Conservation (phyloP, 805 yeast genomes). For the Candida maesae region DNA sequence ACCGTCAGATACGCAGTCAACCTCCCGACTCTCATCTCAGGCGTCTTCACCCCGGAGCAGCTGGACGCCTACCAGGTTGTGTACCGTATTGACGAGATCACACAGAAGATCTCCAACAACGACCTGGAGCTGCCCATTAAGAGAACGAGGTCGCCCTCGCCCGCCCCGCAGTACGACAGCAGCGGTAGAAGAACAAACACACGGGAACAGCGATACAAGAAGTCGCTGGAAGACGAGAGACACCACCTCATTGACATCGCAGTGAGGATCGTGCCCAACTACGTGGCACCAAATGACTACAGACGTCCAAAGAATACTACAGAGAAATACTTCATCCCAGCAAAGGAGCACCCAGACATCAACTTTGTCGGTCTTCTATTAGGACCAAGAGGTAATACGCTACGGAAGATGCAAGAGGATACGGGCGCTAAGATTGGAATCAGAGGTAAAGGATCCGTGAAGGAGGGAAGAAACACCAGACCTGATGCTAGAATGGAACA, state of each 20-base stretch:
- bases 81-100: slow-evolving; percentile 77
- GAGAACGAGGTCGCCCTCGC: slow-evolving; percentile 68
- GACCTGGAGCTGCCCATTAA: slow-evolving; percentile 46
- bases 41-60: slow-evolving; percentile 70
- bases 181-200: slow-evolving; percentile 85
- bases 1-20: slow-evolving; percentile 15
- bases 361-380: slow-evolving; percentile 87
- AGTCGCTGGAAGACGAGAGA: slow-evolving; percentile 72
- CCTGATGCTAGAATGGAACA: slow-evolving; percentile 38
- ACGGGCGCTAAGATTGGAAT: slow-evolving; percentile 90
- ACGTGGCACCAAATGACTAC: slow-evolving; percentile 76
- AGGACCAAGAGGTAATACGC: slow-evolving; percentile 95
- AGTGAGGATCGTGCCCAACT: slow-evolving; percentile 66
- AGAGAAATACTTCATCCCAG: slow-evolving; percentile 85
- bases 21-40: slow-evolving; percentile 41
- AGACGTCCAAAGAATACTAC: slow-evolving; percentile 63
- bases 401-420: slow-evolving; percentile 72
- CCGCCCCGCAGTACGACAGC: slow-evolving; percentile 87
- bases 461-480: slow-evolving; percentile 68
- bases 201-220: slow-evolving; percentile 60
- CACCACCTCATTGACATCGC: slow-evolving; percentile 76
- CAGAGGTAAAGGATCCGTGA: slow-evolving; percentile 94
- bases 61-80: slow-evolving; percentile 65
- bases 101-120: slow-evolving; percentile 50
- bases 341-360: slow-evolving; percentile 81